Evolutionary conservation across 2,329 filamentous ascomycete species (phyloP), one percentile per base, ranked within the genome.

Genomic region (Coniochaeta sp.): DNA sequence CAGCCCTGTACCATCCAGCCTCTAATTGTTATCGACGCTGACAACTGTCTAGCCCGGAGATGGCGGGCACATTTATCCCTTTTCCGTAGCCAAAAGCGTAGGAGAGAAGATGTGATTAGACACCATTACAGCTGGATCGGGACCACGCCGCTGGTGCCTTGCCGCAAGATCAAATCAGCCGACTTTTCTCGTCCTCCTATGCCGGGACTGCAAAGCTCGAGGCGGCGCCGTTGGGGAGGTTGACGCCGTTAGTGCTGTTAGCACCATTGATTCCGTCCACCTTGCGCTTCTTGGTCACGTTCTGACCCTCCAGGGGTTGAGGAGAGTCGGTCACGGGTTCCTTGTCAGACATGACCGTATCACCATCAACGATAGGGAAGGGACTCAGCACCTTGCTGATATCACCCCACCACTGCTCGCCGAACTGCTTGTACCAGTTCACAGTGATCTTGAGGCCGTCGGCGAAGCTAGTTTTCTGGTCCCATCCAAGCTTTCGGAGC

Each of bases 351-450:
- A 84, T 71, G 50, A 88, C 79, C 64, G 84, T 79, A 12, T 74
- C 75, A 31, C 81, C 73, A 58, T 76, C 80, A 17, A 88, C 83
- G 14, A 84, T 79, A 1, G 86, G 88, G 74, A 87, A 89, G 4
- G 87, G 85, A 38, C 84, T 87, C 59, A 90, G 78, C 19, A 89
- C 86, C 69, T 86, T 84, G 68, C 79, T 83, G 66, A 90, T 88
- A 65, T 89, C 83, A 56, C 87, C 87, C 87, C 87, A 90, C 88
- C 88, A 90, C 40, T 78, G 69, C 75, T 88, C 83, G 6, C 86
- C 86, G 61, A 85, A 90, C 60, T 73, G 74, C 43, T 75, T 78
- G 71, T 91, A 91, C 89, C 89, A 91, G 57, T 87, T 79, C 17
- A 90, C 85, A 0, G 88, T 90, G 56, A 75, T 77, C 61, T 74